phyloP scores from a whole-genome alignment of 305 asterid species.

The Fraxinus velutina region DNA sequence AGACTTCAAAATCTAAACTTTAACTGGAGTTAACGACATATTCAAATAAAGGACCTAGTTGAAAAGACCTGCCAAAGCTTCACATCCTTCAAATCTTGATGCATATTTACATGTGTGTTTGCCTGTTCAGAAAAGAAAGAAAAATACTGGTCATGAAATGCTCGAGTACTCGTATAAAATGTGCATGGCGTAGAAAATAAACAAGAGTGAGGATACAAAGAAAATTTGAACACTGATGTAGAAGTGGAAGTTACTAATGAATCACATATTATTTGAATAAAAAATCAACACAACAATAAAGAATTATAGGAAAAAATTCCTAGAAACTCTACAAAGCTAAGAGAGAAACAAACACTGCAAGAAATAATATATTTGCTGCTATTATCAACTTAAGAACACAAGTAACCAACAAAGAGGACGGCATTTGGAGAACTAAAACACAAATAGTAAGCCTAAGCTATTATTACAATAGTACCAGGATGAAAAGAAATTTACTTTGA shows the following conservation, averaged over 20 bases:
- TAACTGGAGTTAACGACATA: not conserved
- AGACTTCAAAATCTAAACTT: constrained; percentile 13
- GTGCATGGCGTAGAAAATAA: not conserved
- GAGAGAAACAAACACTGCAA: not conserved
- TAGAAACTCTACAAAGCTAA: not conserved
- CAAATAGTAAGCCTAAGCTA: not conserved
- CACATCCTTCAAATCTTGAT: constrained; percentile 86
- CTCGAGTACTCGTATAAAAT: constrained; percentile 6
- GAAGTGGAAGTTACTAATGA: not conserved
- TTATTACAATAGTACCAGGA: not conserved
- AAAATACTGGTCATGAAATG: constrained; percentile 9
- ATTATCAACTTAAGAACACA: not conserved
- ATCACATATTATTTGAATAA: not conserved
- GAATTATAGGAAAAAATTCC: not conserved
- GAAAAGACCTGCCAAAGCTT: constrained; percentile 92
- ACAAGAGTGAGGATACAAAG: not conserved
- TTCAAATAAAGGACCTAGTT: constrained; percentile 17
- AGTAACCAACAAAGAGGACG: not conserved
- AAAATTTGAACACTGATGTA: not conserved
- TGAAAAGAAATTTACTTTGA: not conserved
- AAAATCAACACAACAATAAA: not conserved
- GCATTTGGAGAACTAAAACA: not conserved
- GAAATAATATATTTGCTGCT: not conserved
- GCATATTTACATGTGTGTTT: constrained; percentile 85
- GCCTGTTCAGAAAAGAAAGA: constrained; percentile 57